A percentile compares a stretch with the other conserved stretches of the same genome.
phyloP scores from a whole-genome alignment of 73 alveolate genomes.

The Paramecium sexaurelia region DNA sequence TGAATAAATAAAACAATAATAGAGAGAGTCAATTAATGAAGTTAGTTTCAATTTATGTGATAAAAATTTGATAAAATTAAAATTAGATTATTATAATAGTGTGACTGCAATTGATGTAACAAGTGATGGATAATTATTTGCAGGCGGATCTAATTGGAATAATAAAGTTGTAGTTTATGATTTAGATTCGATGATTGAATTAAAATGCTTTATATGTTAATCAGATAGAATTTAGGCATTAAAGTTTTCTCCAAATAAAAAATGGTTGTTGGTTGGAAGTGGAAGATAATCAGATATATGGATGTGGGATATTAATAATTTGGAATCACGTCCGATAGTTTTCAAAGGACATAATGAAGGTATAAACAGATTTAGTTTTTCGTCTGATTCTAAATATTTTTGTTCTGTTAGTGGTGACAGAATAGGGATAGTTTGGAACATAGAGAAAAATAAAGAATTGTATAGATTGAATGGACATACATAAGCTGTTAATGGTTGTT shows the following conservation, averaged over 20 bases:
- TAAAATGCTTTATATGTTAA: neutral
- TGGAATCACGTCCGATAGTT: neutral
- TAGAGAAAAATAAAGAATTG: neutral
- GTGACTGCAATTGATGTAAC: conserved; percentile 24
- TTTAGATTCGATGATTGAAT: conserved; percentile 8
- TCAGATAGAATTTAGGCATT: conserved; percentile 1
- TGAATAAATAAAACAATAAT: neutral
- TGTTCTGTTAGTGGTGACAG: conserved; percentile 21
- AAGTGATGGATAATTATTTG: neutral
- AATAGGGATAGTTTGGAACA: neutral
- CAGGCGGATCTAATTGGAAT: conserved; percentile 12
- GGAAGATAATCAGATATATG: neutral
- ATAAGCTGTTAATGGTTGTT: conserved; percentile 4
- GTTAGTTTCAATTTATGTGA: neutral
- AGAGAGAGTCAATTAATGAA: neutral
- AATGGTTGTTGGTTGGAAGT: neutral
- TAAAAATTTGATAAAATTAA: neutral
- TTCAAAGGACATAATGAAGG: conserved; percentile 22
- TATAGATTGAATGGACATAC: neutral
- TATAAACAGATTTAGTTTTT: neutral
- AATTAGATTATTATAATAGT: neutral
- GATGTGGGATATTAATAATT: conserved; percentile 17
- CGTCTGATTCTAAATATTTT: neutral
- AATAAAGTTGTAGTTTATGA: neutral
- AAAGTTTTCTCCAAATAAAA: neutral